Base-by-base conservation (phyloP, 139 green algal genomes). In the Tetratostichococcus sp. region DNA sequence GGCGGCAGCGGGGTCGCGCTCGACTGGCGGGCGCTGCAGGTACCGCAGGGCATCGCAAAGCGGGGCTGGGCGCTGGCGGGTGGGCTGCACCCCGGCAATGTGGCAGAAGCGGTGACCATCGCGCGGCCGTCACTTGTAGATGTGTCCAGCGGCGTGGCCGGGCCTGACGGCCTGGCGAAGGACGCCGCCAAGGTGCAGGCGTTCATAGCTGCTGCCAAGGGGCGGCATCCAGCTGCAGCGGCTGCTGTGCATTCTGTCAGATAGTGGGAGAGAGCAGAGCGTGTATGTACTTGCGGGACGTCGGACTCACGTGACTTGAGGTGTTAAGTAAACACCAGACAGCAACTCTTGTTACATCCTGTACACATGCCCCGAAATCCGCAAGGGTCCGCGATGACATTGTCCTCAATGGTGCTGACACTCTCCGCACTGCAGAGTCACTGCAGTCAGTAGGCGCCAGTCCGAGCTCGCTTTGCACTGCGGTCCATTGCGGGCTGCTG, bases 61-160 rank as follows among this genome's bases (percentile, higher is more conserved):
- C 72, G 71, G 19, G 91, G 91, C 50, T 96, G 91, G 91, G 77
- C 95, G 69, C 78, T 96, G 28, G 91, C 91, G 0, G 91, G 91
- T 0, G 91, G 91, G 0, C 76, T 97, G 1, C 79, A 74, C 0
- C 85, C 91, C 0, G 82, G 75, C 28, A 96, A 93, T 43, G 91
- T 97, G 50, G 80, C 81, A 62, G 76, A 83, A 1, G 92, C 91
- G 19, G 83, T 92, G n/a, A 39, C 17, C 1, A 80, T 79, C 0
- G 81, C 86, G 0, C 31, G 34, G 1, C 91, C 91, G 16, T 79
- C 73, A 5, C 89, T 73, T 16, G 91, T 97, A 81, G 91, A 97
- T 72, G 91, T 95, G 17, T 93, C 89, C 25, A 94, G 88, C 58
- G 91, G 91, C 0, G 91, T 97, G 33, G 90, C 86, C 67, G 82